Base-by-base conservation (phyloP, 208 protist genomes). In the Tritrichomonas musculus region DNA sequence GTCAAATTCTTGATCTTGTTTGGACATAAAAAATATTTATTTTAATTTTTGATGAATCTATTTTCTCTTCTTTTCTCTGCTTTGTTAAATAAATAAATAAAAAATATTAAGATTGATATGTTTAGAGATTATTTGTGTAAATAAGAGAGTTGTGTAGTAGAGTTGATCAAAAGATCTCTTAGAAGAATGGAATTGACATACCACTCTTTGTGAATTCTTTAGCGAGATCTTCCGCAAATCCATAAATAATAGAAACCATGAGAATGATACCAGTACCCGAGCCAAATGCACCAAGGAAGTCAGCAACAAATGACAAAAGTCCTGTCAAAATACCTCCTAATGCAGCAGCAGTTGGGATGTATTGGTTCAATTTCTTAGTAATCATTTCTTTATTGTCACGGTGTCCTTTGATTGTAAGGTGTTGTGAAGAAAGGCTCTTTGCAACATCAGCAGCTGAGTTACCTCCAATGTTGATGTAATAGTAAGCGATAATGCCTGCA, bases 271-370 rank as follows among this genome's bases (percentile, higher is more conserved):
- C 99, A 17, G 99, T 99, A 93, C 99, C 99, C 72, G 97, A 98
- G 55, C 97, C 97, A 80, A 98, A 96, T 94, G 98, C 97, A 41
- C 98, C 98, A 92, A 99, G 96, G 94, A 99, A 99, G 96, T 99
- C 99, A 13, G 98, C 98, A 65, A 98, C 96, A 93, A 99, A 97
- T 49, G 98, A 99, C 65, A 99, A 96, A n/a, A 98, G 98, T 65
- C 98, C 99, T 77, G 99, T 99, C 96, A 98, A 99, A 92, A 99
- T 98, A 49, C 99, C 99, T 93, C 99, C 99, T 93, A 99, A 99
- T 92, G 98, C 98, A 93, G 99, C 99, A 30, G 99, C 99, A 50
- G 98, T 99, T 57, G 99, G 98, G 96, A 99, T 99, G 93, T 96
- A 95, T 0, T 94, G 92, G 44, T 30, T 22, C 9, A 82, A 47